phyloP scores from a whole-genome alignment of 495 filamentous ascomycete genomes.

The Penicillium chermesinum region DNA sequence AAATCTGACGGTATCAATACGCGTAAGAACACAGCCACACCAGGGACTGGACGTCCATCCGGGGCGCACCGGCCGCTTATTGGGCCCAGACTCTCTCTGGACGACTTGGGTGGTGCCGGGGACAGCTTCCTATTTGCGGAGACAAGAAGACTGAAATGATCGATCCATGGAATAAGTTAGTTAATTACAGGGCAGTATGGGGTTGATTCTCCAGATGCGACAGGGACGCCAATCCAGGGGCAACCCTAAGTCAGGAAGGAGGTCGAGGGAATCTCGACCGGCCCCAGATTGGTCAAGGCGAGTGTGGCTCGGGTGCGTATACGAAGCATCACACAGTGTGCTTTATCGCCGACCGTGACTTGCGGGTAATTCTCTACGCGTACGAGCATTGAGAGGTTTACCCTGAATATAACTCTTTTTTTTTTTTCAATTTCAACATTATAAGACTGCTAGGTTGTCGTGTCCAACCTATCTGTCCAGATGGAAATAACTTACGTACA shows the following conservation, averaged over 20 bases:
- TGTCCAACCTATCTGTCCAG: constrained; percentile 12
- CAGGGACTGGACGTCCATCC: constrained; percentile 9
- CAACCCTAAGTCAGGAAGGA: neutral
- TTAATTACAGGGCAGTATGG: too few species aligned
- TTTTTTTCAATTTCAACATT: neutral
- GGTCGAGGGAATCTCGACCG: neutral
- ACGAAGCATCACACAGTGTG: too few species aligned
- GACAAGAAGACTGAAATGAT: neutral
- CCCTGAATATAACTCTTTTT: neutral
- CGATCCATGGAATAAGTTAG: too few species aligned
- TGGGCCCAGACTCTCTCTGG: neutral
- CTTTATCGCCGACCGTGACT: neutral
- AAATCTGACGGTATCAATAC: constrained; percentile 1
- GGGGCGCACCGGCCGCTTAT: neutral
- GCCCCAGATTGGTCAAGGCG: neutral
- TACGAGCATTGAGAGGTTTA: neutral
- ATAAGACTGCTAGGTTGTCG: neutral
- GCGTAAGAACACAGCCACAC: constrained; percentile 20
- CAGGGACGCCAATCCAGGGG: neutral
- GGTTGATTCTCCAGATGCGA: too few species aligned
- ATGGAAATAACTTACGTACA: constrained; percentile 17
- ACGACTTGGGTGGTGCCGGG: too few species aligned
- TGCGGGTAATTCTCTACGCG: too few species aligned
- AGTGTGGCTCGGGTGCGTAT: neutral
- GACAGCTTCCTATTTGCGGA: neutral